Percentiles rank a stretch among this genome's conserved stretches.
Evolutionary conservation across 345 rosid species (phyloP).

Genomic region (Syzygium aqueum): DNA sequence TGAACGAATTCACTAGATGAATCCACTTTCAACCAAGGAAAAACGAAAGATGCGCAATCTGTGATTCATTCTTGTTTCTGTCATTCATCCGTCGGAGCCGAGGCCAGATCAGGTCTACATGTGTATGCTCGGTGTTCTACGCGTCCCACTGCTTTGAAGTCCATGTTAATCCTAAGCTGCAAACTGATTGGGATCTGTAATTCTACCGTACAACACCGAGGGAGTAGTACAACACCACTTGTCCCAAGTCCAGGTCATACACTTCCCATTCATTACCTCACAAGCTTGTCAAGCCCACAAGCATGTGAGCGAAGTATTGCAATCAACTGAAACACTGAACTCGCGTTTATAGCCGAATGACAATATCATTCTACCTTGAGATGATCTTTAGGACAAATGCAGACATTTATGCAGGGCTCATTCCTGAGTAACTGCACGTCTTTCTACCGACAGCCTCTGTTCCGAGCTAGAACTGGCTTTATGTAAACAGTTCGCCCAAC

Average conservation of each 20-base stretch:
- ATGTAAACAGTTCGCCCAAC: background rate
- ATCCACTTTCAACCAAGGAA: background rate
- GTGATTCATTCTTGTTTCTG: background rate
- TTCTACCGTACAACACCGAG: background rate
- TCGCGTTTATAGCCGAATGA: background rate
- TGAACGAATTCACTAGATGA: background rate
- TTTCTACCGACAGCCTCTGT: background rate
- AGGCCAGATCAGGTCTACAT: background rate
- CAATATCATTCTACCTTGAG: background rate
- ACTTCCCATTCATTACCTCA: background rate
- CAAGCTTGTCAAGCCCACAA: background rate
- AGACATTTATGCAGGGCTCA: background rate
- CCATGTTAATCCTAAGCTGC: background rate
- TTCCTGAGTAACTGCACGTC: background rate
- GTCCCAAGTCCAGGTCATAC: background rate
- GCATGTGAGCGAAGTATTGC: background rate
- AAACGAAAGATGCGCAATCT: background rate
- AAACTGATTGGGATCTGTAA: background rate
- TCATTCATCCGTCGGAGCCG: background rate
- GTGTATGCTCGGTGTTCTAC: background rate
- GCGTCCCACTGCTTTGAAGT: background rate
- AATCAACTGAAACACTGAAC: background rate
- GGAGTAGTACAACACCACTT: background rate
- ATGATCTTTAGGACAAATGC: background rate
- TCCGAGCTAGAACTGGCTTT: background rate